phyloP scores from a whole-genome alignment of 805 yeast genomes.

The Metschnikowia noctiluminum region DNA sequence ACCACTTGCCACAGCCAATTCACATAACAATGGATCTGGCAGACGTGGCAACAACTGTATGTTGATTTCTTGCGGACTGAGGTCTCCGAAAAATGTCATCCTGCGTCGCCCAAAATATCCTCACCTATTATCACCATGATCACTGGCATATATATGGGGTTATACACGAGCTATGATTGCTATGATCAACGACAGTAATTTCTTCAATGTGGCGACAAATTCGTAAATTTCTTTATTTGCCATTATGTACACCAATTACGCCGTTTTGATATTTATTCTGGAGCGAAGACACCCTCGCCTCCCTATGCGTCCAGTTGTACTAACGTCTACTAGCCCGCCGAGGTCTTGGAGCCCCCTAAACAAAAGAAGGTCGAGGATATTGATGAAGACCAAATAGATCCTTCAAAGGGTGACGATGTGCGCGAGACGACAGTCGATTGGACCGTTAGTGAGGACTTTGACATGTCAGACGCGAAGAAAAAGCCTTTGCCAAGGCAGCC shows the following conservation, averaged over 20 bases:
- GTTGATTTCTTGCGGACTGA: background rate
- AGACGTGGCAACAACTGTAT: conserved; percentile 17
- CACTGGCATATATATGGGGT: background rate
- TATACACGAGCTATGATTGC: too few relatives aligned
- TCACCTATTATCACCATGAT: background rate
- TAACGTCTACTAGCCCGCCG: conserved; percentile 29
- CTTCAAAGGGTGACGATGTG: conserved; percentile 5
- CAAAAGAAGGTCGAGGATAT: conserved; percentile 19
- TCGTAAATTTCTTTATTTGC: background rate
- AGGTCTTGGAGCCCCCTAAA: conserved; percentile 33
- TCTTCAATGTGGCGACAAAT: background rate
- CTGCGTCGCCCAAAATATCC: background rate
- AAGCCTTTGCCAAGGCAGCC: conserved; percentile 47
- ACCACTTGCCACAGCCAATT: background rate
- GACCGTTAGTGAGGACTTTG: conserved; percentile 39
- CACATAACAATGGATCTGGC: conserved; percentile 3
- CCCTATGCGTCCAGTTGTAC: background rate
- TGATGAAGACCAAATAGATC: conserved; percentile 9
- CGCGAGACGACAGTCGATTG: conserved; percentile 18
- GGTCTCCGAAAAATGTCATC: background rate
- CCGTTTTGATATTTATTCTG: background rate
- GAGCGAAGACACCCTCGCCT: too few relatives aligned
- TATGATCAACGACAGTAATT: too few relatives aligned
- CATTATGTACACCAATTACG: background rate
- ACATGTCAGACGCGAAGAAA: conserved; percentile 27